Percentiles rank a stretch among this genome's conserved stretches.
These are phyloP conservation scores for Cyclotella cryptica DNA, from an alignment of 108 stramenopile species.

Conservation along the genomic window DNA sequence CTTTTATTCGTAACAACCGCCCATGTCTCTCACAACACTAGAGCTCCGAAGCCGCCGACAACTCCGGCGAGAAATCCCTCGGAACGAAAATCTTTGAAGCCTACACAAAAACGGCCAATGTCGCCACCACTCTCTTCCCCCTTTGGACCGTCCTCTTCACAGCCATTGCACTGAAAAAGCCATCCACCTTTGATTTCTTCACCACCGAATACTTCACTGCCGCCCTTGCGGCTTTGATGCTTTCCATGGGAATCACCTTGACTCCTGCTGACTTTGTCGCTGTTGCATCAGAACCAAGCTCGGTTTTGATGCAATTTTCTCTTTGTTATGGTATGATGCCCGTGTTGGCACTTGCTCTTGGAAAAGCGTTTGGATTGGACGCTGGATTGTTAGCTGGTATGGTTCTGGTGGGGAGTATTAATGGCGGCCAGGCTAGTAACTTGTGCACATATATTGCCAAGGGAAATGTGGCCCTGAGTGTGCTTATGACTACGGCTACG, in stretches of 20 bases:
- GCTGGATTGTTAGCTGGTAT: constrained; percentile 95
- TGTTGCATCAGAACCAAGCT: constrained; percentile 86
- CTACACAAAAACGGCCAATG: constrained; percentile 84
- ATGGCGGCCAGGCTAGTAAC: constrained; percentile 97
- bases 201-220: constrained; percentile 96
- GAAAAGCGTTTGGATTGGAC: constrained; percentile 80
- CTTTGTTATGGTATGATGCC: constrained; percentile 98
- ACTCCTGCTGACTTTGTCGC: constrained; percentile 92
- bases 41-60: constrained; percentile 14
- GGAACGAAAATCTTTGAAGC: constrained; percentile 80
- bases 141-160: constrained; percentile 94
- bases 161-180: constrained; percentile 85
- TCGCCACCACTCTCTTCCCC: constrained; percentile 93
- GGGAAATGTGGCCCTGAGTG: constrained; percentile 95
- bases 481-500: constrained; percentile 98
- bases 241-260: constrained; percentile 98
- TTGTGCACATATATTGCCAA: constrained; percentile 98
- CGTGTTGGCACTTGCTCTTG: constrained; percentile 81
- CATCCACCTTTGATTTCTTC: constrained; percentile 95
- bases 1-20: not conserved
- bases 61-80: constrained; percentile 39
- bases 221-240: constrained; percentile 93
- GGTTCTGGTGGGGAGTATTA: constrained; percentile 96
- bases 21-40: not conserved
- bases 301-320: constrained; percentile 92